phyloP scores from a whole-genome alignment of 352 stramenopile species.

The Phytophthora brassicae region DNA sequence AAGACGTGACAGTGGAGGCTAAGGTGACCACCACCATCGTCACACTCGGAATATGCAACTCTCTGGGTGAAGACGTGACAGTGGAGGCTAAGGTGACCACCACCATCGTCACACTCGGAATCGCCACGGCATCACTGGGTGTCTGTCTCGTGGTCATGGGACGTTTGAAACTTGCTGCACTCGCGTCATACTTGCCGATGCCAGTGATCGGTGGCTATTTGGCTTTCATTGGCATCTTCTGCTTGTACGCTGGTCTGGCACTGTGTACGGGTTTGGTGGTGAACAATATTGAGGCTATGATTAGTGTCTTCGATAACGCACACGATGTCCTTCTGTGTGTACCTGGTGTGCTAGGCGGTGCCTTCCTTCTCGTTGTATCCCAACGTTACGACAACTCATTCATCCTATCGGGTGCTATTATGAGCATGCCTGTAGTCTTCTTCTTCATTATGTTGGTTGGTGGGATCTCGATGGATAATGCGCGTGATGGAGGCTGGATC shows the following conservation, averaged over 20 bases:
- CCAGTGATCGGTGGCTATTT: conserved; percentile 98
- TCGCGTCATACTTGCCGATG: conserved; percentile 96
- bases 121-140: conserved; percentile 91
- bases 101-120: conserved; percentile 89
- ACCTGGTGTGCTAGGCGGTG: conserved; percentile 80
- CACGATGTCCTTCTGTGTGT: conserved; percentile 81
- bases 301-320: conserved; percentile 49
- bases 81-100: conserved; percentile 91
- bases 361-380: conserved; percentile 81
- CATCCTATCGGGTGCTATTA: conserved; percentile 72
- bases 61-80: conserved; percentile 57
- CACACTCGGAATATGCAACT: conserved; percentile 86
- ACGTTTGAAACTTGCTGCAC: conserved; percentile 89
- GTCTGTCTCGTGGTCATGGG: conserved; percentile 92
- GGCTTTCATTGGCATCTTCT: conserved; percentile 97
- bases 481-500: conserved; percentile 92
- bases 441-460: conserved; percentile 84
- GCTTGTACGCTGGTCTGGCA: conserved; percentile 88
- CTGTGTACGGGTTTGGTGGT: conserved; percentile 89
- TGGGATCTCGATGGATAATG: conserved; percentile 86
- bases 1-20: conserved; percentile 52
- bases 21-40: conserved; percentile 95
- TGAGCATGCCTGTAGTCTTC: conserved; percentile 90
- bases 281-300: conserved; percentile 80
- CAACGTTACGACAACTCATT: conserved; percentile 77